These are phyloP conservation scores for Neurospora sp. DNA, from an alignment of 495 filamentous ascomycete genomes.

Conservation along the genomic window DNA sequence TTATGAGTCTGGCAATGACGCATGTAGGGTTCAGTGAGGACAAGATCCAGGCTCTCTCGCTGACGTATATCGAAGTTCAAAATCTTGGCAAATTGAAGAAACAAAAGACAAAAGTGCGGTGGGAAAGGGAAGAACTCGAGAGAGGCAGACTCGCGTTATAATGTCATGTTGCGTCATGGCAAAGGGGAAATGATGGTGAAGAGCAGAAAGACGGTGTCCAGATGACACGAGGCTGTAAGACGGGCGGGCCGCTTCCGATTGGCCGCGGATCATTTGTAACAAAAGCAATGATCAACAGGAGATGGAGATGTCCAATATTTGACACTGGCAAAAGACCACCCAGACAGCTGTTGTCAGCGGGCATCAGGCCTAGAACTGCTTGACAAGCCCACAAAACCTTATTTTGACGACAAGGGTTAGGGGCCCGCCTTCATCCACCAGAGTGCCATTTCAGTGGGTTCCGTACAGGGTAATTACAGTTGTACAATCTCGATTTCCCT, in stretches of 20 bases:
- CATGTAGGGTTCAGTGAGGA: background rate
- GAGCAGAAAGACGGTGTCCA: background rate
- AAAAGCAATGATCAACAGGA: background rate
- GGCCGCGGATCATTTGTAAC: background rate
- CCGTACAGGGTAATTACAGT: background rate
- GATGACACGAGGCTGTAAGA: background rate
- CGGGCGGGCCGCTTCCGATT: background rate
- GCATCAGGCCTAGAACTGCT: background rate
- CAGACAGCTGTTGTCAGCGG: background rate
- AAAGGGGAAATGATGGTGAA: background rate
- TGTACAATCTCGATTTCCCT: background rate
- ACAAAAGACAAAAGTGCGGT: background rate
- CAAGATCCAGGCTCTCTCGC: background rate
- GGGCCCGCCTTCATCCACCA: background rate
- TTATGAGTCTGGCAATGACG: background rate
- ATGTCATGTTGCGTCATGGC: background rate
- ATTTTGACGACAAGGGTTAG: background rate
- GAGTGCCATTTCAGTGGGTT: background rate
- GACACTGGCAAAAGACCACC: background rate
- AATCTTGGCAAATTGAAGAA: background rate
- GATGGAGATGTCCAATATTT: background rate
- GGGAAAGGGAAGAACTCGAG: background rate
- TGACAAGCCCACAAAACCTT: background rate
- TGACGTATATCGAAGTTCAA: background rate
- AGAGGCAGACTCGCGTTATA: background rate